Evolutionary conservation across 495 filamentous ascomycete species (phyloP), one percentile per base, ranked within the genome.

Genomic region (Bombardia bombarda): DNA sequence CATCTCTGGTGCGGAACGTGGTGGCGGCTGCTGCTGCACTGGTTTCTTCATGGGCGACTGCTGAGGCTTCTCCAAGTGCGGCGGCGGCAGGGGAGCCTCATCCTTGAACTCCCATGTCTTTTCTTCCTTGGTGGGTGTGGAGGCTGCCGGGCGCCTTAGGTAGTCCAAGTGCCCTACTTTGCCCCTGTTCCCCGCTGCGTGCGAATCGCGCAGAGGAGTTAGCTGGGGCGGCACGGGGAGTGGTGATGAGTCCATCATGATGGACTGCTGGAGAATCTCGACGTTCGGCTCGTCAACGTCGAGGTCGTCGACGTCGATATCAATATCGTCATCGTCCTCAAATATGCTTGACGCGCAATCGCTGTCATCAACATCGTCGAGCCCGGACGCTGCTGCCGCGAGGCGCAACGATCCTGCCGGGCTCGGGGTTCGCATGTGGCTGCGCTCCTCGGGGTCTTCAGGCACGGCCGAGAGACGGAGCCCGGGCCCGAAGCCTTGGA

Each of bases 281-380:
- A 72, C 60, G 42, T 72, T 72, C 7, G 69, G 68, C 50, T 70
- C 61, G 28, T 70, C 63, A 4, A 58, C 56, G 19, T 75, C 68
- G 7, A 73, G 57, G 22, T 75, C 71, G 33, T 75, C 62, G 1
- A 66, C 65, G 10, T 70, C 67, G n/a, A 71, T 42, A 13, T 71
- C 49, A 42, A 71, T 66, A 24, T 73, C 64, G 20, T 8, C 10
- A n/a, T 38, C 50, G n/a, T 69, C 61, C 45, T 79, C 77, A 32
- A 72, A 64, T 32, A 76, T 74, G 32, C 68, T 72, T 6, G 66
- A 64, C 4, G 62, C 62, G 8, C 69, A 69, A 25, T 65, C 67
- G n/a, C 58, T 62, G 23, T 66, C 58, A n/a, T 63, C 57, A 14
- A 58, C 53, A 9, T 66, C 58, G 16, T 65, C 57, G 13, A 36